Conservation (phyloP, 164 flowering plant genomes). For the Chimonanthus salicifolius region DNA sequence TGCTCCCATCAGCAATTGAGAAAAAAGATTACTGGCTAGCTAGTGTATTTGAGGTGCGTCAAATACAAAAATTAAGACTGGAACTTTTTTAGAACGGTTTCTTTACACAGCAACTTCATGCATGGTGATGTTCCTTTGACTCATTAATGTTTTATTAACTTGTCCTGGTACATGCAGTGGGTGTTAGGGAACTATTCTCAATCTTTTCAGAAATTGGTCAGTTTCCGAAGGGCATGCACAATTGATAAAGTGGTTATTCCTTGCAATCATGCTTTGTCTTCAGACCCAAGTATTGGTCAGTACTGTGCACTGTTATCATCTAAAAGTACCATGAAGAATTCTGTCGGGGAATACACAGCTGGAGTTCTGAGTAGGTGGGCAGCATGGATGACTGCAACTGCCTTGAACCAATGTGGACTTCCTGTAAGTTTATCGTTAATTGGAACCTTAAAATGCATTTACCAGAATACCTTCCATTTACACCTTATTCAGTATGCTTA, state of each 20-base stretch:
- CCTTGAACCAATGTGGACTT: constrained; percentile 76
- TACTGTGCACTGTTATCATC: constrained; percentile 58
- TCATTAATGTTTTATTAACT: constrained; percentile 7
- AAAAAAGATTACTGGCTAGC: constrained; percentile 82
- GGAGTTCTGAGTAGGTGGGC: constrained; percentile 68
- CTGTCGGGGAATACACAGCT: constrained; percentile 65
- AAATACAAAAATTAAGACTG: not conserved
- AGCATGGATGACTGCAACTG: constrained; percentile 51
- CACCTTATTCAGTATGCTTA: not conserved
- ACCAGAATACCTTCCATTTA: not conserved
- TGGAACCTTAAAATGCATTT: not conserved
- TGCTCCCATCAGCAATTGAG: constrained; percentile 75
- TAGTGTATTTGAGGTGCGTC: constrained; percentile 72
- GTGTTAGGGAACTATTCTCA: constrained; percentile 59
- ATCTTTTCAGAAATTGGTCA: constrained; percentile 57
- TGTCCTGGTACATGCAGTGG: constrained; percentile 64
- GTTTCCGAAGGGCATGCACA: constrained; percentile 23
- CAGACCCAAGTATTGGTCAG: constrained; percentile 75
- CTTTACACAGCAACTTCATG: constrained; percentile 2
- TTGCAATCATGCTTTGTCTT: constrained; percentile 35
- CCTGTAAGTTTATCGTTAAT: constrained; percentile 54
- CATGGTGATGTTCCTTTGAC: not conserved
- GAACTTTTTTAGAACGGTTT: not conserved
- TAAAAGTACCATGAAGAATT: constrained; percentile 68
- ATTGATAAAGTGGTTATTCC: constrained; percentile 20